Evolutionary conservation across 441 rosid genomes (phyloP), one percentile per base, ranked within the genome.

Genomic region (Lepidium campestre): DNA sequence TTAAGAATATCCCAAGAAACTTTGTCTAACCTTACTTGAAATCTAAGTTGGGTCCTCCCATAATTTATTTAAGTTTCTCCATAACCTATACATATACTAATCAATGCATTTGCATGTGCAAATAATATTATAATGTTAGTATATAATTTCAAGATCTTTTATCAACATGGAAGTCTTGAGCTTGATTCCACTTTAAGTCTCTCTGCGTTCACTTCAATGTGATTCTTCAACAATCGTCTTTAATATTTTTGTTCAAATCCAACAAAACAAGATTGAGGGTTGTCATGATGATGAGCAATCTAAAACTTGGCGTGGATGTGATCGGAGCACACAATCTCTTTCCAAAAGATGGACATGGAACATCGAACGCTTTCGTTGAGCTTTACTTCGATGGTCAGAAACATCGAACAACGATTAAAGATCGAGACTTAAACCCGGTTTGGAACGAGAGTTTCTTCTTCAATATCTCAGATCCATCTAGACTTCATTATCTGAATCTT

Each of bases 381-480:
- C 91, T 91, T 65, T 79, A 57, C 77, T 93, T 93, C 23, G 99
- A 93, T 34, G 90, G 91, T 67, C 99, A 91, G 70, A 89, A 67
- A 70, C 86, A 85, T 54, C 96, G 93, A 10, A 85, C 91, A 63
- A 91, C 96, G 12, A 78, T 89, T 70, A 93, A 93, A 75, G 95
- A 93, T 52, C 83, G 82, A 76, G 97, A 89, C 80, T 88, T 93
- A 47, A 87, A 78, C 76, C 99, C 99, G 4, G 89, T 93, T 55
- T 93, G 99, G 99, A 84, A 91, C 29, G 99, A 91, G 85, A 91
- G 93, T 75, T 89, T 91, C 83, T 87, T 81, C 85, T 93, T 93
- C 85, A 91, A 93, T 77, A 86, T 93, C 23, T 77, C 95, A 18
- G 93, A 93, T 61, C 90, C 96, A 56, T 74, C 96, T 65, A 85